Conservation (phyloP, 495 filamentous ascomycete genomes). For the Neurospora intermedia region DNA sequence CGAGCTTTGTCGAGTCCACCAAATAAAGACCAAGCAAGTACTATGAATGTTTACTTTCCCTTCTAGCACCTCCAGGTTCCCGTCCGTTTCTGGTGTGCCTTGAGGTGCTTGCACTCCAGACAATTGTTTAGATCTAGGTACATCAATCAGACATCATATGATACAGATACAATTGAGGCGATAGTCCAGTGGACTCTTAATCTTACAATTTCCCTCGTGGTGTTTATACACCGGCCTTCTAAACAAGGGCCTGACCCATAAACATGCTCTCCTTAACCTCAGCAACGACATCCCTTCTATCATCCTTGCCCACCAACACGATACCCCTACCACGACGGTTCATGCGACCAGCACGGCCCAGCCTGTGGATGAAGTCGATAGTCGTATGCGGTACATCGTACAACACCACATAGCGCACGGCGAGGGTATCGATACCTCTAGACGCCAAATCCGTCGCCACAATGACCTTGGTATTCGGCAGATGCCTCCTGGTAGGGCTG, state of each 20-base stretch:
- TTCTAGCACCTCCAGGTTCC: background rate
- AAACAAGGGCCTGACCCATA: conserved; percentile 79
- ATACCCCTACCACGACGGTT: conserved; percentile 79
- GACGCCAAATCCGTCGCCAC: conserved; percentile 90
- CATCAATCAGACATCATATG: background rate
- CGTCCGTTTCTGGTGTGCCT: background rate
- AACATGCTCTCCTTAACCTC: conserved; percentile 96
- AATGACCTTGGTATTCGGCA: conserved; percentile 73
- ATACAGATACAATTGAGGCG: background rate
- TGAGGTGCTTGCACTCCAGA: background rate
- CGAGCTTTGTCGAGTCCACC: background rate
- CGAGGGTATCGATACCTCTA: conserved; percentile 88
- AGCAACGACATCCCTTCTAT: conserved; percentile 78
- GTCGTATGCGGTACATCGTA: conserved; percentile 95
- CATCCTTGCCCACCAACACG: conserved; percentile 80
- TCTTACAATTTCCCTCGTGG: background rate
- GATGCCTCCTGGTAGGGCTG: conserved; percentile 3
- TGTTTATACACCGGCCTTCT: conserved; percentile 4
- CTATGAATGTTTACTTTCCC: background rate
- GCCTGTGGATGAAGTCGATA: conserved; percentile 92
- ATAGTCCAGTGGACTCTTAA: background rate
- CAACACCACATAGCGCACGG: conserved; percentile 79
- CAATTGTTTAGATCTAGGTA: background rate
- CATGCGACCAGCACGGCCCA: conserved; percentile 88
- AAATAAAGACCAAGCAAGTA: background rate